These are phyloP conservation scores for Venturia asperata DNA, from an alignment of 2,329 filamentous ascomycete species.

Conservation along the genomic window DNA sequence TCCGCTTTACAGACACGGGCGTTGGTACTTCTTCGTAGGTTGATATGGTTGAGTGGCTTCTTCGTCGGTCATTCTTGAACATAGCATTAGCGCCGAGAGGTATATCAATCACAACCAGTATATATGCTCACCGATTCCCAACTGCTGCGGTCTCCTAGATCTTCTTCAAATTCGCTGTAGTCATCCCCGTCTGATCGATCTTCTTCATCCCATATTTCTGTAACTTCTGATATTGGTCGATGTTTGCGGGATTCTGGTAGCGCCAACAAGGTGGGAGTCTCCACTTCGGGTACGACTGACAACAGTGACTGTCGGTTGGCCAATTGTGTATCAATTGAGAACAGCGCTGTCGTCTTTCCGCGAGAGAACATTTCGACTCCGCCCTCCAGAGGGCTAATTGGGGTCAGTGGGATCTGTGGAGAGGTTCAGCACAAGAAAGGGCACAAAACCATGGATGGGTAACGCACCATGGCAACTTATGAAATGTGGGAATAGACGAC, in stretches of 20 bases:
- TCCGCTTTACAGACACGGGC: constrained; percentile 58
- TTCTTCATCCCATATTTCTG: constrained; percentile 68
- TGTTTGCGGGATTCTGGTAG: constrained; percentile 28
- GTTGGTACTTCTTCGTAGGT: constrained; percentile 79
- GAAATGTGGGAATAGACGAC: constrained; percentile 7
- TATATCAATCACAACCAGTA: not conserved
- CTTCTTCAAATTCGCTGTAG: constrained; percentile 39
- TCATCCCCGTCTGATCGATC: constrained; percentile 45
- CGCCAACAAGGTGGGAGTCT: constrained; percentile 15
- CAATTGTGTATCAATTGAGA: constrained; percentile 37
- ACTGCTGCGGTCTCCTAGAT: constrained; percentile 56
- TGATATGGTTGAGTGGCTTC: constrained; percentile 78
- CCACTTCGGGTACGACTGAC: constrained; percentile 18
- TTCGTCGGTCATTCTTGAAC: constrained; percentile 49
- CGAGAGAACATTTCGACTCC: constrained; percentile 45
- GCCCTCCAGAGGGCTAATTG: constrained; percentile 37
- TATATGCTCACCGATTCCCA: not conserved
- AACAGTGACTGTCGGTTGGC: constrained; percentile 14
- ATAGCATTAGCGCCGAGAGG: not conserved
- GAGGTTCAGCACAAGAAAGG: not conserved
- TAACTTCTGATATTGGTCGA: constrained; percentile 63
- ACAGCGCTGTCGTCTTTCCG: constrained; percentile 50
- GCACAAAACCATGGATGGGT: constrained; percentile 6
- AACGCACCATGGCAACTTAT: constrained; percentile 16
- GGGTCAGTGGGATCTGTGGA: constrained; percentile 34